These are phyloP conservation scores for Fraxinus latifolia DNA, from an alignment of 305 asterid genomes.

Conservation along the genomic window DNA sequence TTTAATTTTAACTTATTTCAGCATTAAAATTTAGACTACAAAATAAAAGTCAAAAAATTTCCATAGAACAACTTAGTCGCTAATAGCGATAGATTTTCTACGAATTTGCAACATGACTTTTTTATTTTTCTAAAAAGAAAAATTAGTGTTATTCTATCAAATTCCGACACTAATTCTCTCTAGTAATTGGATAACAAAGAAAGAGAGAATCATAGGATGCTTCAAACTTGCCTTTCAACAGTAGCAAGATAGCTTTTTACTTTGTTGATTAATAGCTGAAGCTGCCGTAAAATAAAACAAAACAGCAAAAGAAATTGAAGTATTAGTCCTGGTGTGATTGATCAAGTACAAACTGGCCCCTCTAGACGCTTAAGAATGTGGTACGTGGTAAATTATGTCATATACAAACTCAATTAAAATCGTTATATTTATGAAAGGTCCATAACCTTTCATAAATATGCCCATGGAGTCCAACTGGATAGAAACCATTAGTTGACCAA, in stretches of 20 bases:
- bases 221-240: slow-evolving; percentile 38
- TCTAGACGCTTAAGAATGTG: neutral
- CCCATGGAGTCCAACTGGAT: too few relatives aligned
- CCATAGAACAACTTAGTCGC: too few relatives aligned
- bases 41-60: too few relatives aligned
- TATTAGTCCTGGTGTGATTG: neutral
- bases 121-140: too few relatives aligned
- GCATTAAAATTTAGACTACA: too few relatives aligned
- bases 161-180: neutral
- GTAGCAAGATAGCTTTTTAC: slow-evolving; percentile 32
- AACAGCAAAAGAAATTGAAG: neutral
- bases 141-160: too few relatives aligned
- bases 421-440: neutral
- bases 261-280: slow-evolving; percentile 29
- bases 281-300: neutral
- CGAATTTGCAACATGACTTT: too few relatives aligned
- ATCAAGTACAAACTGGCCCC: neutral
- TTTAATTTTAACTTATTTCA: too few relatives aligned
- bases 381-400: neutral
- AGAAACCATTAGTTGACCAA: too few relatives aligned
- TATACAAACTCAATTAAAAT: neutral
- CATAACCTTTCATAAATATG: too few relatives aligned
- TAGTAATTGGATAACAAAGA: neutral
- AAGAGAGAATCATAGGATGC: slow-evolving; percentile 36
- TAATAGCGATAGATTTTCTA: too few relatives aligned